Base-by-base conservation (phyloP, 345 rosid species). In the Gossypium ekmanianum region DNA sequence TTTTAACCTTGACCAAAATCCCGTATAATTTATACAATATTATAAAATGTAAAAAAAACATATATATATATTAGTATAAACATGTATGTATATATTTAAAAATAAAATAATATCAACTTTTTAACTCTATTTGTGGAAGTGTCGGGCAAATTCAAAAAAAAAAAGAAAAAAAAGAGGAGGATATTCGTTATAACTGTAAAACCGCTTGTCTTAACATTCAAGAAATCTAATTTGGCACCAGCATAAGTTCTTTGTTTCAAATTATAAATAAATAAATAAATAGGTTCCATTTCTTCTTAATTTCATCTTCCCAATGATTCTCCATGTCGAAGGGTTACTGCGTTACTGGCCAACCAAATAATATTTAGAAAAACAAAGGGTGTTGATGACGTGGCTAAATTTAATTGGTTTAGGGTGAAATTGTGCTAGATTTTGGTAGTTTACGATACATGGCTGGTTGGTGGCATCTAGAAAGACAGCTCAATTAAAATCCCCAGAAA, bases 381-480 rank as follows among this genome's bases (percentile, higher is more conserved):
- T 16, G 3, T 0, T 0, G 1, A 27, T 29, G 59, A 51, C 45
- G 11, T 69, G 72, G 43, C 12, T 4, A 69, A 10, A 27, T 17
- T 10, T 29, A 10, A 52, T 29, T 69, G 73, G 73, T 29, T 51
- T 2, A 0, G 20, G 2, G 20, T 17, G 3, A 17, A 41, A 57
- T 22, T 65, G 68, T 34, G 69, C 80, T 52, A 8, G 52, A 59
- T 51, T 80, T 67, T 67, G 83, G 48, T 58, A 16, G 78, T 75
- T 77, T 34, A 34, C 41, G 5, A 5, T 34, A 5, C 76, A 11
- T 75, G 34, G 83, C 64, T 81, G 14, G 83, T 47, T 76, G 81
- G 80, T 76, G 81, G 80, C 68, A 70, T 72, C 77, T 61, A 67
- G 65, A 77, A 69, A 57, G 75, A 73, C 78, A 67, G 77, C 84